Conservation (phyloP, 2,329 filamentous ascomycete genomes). For the Cercospora sojina region DNA sequence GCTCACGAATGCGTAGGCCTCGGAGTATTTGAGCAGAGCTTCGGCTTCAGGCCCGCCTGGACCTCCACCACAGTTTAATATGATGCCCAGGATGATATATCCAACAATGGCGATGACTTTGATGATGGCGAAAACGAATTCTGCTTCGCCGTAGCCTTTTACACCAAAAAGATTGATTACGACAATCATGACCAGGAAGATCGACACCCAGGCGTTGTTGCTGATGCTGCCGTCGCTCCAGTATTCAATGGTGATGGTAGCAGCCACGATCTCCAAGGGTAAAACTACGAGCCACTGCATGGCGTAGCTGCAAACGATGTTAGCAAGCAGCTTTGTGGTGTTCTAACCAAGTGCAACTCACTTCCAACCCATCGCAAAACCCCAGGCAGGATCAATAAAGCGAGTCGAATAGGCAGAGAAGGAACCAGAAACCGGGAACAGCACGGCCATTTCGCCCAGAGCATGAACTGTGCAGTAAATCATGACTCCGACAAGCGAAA, state of each 20-base stretch:
- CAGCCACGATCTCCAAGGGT: slow-evolving; percentile 38
- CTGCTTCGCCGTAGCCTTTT: slow-evolving; percentile 39
- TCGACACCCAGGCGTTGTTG: slow-evolving; percentile 36
- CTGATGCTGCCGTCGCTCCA: slow-evolving; percentile 35
- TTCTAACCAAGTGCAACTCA: slow-evolving; percentile 15
- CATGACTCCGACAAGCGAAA: slow-evolving; percentile 37
- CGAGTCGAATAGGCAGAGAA: slow-evolving; percentile 39
- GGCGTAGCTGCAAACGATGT: slow-evolving; percentile 31
- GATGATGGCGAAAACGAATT: slow-evolving; percentile 40
- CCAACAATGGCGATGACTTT: slow-evolving; percentile 52
- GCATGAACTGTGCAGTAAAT: slow-evolving; percentile 38
- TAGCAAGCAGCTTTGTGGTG: slow-evolving; percentile 9
- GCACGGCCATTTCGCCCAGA: slow-evolving; percentile 39
- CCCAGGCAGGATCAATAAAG: slow-evolving; percentile 40
- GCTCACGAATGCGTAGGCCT: slow-evolving; percentile 35
- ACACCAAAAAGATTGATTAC: slow-evolving; percentile 39
- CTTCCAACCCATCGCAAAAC: slow-evolving; percentile 41
- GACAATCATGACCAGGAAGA: slow-evolving; percentile 37
- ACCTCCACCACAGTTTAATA: slow-evolving; percentile 60
- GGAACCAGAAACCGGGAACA: slow-evolving; percentile 39
- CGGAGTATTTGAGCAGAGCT: slow-evolving; percentile 13
- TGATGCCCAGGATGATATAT: slow-evolving; percentile 64
- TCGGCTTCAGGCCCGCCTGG: slow-evolving; percentile 38
- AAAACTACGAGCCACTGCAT: slow-evolving; percentile 39
- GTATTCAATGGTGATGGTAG: slow-evolving; percentile 36